Base-by-base conservation (phyloP, 208 protist species). In the Paratrypanosoma confusum region DNA sequence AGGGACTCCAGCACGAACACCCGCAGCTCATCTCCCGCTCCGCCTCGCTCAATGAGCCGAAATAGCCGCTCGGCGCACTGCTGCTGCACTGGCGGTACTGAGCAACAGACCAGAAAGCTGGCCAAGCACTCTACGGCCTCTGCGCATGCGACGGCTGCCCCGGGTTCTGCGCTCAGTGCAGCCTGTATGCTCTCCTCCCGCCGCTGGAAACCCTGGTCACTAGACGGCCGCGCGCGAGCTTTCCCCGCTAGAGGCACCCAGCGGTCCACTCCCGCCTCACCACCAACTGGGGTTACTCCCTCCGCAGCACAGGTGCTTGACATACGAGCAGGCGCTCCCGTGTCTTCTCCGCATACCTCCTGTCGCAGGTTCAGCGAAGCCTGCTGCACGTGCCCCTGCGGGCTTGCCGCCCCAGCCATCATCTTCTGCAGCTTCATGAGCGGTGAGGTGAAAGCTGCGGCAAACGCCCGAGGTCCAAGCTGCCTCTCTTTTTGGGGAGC, bases 71-170 rank as follows among this genome's bases (percentile, higher is more conserved):
- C 39, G 3, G 65, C 76, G 39, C 59, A 78, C 20, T 57, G 31
- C 18, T 67, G 50, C 8, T 48, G 16, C 16, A 61, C 44, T 14
- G n/a, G 1, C 2, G 8, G n/a, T 29, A 44, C 32, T 22, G 52
- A 59, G 27, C 50, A 56, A 31, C 74, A 66, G 7, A 85, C 58
- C 38, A 85, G 81, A 16, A 85, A 28, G 0, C 46, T 62, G 10
- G 50, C 53, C 11, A 75, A 18, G 25, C 42, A 71, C 27, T 69
- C 57, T 20, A 75, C 53, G 10, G 50, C 67, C 24, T 66, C 67
- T 0, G 38, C 31, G 48, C 67, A 75, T 25, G 35, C 46, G 5
- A 68, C 36, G 13, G 17, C 35, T 29, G 28, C n/a, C n/a, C n/a
- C n/a, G n/a, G n/a, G 29, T 3, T 14, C 24, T 16, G 8, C 34